A percentile compares a stretch with the other conserved stretches of the same genome.
Evolutionary conservation across 257 asterid genomes (phyloP).

Genomic region (Catharanthus roseus): DNA sequence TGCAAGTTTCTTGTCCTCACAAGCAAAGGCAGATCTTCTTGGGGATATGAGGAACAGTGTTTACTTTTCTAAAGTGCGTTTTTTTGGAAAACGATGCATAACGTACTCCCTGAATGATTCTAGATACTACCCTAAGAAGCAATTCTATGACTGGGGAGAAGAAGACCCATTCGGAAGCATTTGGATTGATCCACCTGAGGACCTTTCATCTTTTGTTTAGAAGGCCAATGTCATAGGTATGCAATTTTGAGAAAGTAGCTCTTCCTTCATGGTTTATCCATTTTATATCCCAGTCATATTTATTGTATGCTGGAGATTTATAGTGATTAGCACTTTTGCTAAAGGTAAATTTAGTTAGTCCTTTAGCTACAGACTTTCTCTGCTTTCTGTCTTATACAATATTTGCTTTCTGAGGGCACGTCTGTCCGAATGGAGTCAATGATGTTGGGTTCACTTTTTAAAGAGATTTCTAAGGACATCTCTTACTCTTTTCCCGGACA

Average conservation of each 20-base stretch:
- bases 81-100: constrained; percentile 72
- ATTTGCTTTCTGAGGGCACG: not conserved
- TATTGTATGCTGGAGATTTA: not conserved
- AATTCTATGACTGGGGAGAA: constrained; percentile 77
- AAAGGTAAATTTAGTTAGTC: not conserved
- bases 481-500: not conserved
- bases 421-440: not conserved
- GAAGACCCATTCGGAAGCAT: constrained; percentile 71
- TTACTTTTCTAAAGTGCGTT: constrained; percentile 76
- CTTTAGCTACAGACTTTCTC: not conserved
- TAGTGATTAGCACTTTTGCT: not conserved
- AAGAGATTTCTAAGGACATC: not conserved
- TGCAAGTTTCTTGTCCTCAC: constrained; percentile 77
- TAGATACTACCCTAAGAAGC: constrained; percentile 77
- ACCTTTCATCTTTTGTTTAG: constrained; percentile 47
- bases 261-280: not conserved
- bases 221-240: constrained; percentile 19
- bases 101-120: constrained; percentile 53
- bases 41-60: constrained; percentile 75
- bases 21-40: constrained; percentile 68
- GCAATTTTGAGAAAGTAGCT: not conserved
- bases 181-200: constrained; percentile 89
- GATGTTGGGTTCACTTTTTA: not conserved
- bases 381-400: not conserved
- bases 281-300: not conserved